Evolutionary conservation across 75 land plant species (phyloP).

Genomic region (Adiantum capillusveneris): DNA sequence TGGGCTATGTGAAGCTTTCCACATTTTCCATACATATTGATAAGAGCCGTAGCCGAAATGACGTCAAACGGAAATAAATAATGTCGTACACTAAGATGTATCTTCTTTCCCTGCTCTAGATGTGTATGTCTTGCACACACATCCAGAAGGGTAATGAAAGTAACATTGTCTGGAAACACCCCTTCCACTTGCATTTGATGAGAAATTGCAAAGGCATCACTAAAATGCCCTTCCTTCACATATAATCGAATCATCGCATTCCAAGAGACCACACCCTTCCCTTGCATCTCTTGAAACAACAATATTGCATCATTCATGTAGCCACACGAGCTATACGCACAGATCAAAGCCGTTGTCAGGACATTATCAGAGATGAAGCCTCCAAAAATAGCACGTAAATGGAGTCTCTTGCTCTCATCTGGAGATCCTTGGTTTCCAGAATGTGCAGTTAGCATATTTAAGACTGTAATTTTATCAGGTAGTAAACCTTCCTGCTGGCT

Average conservation of each 20-base stretch:
- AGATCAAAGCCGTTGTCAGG: constrained; percentile 37
- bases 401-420: constrained; percentile 26
- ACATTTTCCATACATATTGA: constrained; percentile 57
- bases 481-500: constrained; percentile 5
- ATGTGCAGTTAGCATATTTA: constrained; percentile 3
- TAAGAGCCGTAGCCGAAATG: constrained; percentile 37
- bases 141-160: constrained; percentile 1
- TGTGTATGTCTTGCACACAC: constrained; percentile 4
- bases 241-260: constrained; percentile 15
- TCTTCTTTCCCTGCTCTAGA: constrained; percentile 16
- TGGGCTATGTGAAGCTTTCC: neutral
- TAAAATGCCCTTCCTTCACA: constrained; percentile 11
- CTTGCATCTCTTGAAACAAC: constrained; percentile 4
- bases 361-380: constrained; percentile 27
- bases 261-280: constrained; percentile 15
- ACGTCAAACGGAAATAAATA: constrained; percentile 24
- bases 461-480: constrained; percentile 12
- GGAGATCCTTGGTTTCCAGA: constrained; percentile 6
- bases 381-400: constrained; percentile 29
- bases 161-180: constrained; percentile 9
- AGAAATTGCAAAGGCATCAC: constrained; percentile 14
- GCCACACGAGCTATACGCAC: constrained; percentile 33
- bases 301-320: constrained; percentile 20
- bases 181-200: constrained; percentile 15
- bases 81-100: constrained; percentile 31